These are phyloP conservation scores for Berberis thunbergii DNA, from an alignment of 164 flowering plant genomes.

Conservation along the genomic window DNA sequence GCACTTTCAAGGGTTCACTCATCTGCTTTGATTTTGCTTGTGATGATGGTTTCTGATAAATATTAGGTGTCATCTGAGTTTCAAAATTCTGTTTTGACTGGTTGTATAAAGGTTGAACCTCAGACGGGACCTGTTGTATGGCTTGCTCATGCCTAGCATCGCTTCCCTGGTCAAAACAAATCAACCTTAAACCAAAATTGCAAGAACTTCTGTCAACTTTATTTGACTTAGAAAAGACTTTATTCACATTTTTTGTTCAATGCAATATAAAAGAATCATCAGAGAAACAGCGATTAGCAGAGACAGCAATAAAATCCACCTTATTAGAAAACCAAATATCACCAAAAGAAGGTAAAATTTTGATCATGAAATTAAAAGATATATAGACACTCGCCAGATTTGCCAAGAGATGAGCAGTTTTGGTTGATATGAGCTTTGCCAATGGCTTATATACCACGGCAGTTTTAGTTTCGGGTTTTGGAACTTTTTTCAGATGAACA, in stretches of 20 bases:
- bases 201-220: too few relatives aligned
- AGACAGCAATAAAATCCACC: too few relatives aligned
- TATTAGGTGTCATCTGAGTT: slow-evolving; percentile 24
- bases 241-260: too few relatives aligned
- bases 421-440: slow-evolving; percentile 74
- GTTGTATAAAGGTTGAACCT: slow-evolving; percentile 17
- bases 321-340: background rate
- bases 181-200: too few relatives aligned
- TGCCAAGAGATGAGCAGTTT: slow-evolving; percentile 60
- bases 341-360: background rate
- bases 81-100: slow-evolving; percentile 21
- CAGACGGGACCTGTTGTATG: slow-evolving; percentile 20
- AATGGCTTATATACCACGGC: slow-evolving; percentile 67
- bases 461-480: slow-evolving; percentile 27
- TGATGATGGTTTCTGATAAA: slow-evolving; percentile 15
- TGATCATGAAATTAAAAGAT: background rate
- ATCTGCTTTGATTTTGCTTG: slow-evolving; percentile 22
- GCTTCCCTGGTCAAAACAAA: slow-evolving; percentile 41
- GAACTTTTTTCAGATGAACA: slow-evolving; percentile 26
- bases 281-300: too few relatives aligned
- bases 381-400: slow-evolving; percentile 50
- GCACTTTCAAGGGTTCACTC: slow-evolving; percentile 17
- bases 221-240: too few relatives aligned
- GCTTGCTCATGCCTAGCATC: slow-evolving; percentile 22
- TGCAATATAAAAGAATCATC: too few relatives aligned